A percentile compares a stretch with the other conserved stretches of the same genome.
Evolutionary conservation across 768 basidiomycete species (phyloP).

Genomic region (Paxillus involutus): DNA sequence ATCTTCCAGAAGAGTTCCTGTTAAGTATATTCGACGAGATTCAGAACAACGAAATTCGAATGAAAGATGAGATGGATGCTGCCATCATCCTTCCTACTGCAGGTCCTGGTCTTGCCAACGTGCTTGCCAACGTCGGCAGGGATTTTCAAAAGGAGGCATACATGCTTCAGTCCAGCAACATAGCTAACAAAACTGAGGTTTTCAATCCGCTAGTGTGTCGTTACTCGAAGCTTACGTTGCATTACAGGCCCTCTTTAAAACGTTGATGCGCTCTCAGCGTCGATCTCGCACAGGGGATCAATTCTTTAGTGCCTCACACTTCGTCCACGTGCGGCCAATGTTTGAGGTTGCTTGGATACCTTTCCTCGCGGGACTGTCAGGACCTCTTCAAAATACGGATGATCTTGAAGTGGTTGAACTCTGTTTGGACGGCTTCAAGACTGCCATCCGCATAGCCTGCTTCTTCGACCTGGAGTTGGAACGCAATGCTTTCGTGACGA

Average conservation of each 20-base stretch:
- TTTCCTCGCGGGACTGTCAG: slow-evolving; percentile 92
- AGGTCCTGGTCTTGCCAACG: slow-evolving; percentile 76
- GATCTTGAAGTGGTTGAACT: slow-evolving; percentile 90
- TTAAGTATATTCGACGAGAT: slow-evolving; percentile 88
- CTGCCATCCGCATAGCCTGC: slow-evolving; percentile 94
- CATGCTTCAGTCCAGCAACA: slow-evolving; percentile 90
- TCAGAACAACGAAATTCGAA: slow-evolving; percentile 87
- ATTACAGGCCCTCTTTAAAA: slow-evolving; percentile 81
- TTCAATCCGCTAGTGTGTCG: no score
- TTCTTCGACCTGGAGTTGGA: slow-evolving; percentile 97
- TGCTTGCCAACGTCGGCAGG: slow-evolving; percentile 85
- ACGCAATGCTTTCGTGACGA: slow-evolving; percentile 98
- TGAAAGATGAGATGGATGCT: slow-evolving; percentile 95
- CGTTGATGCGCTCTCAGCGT: slow-evolving; percentile 90
- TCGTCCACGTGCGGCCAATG: slow-evolving; percentile 97
- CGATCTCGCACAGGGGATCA: slow-evolving; percentile 79
- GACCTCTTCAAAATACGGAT: slow-evolving; percentile 92
- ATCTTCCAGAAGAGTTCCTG: slow-evolving; percentile 86
- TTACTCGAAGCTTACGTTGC: slow-evolving; percentile 10
- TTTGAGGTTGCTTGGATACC: slow-evolving; percentile 99
- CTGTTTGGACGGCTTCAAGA: slow-evolving; percentile 94
- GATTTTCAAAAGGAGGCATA: slow-evolving; percentile 97
- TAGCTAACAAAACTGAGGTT: slow-evolving; percentile 96
- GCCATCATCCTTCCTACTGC: slow-evolving; percentile 37
- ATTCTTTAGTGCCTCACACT: slow-evolving; percentile 95